Evolutionary conservation across 306 rosid species (phyloP), one percentile per base, ranked within the genome.

Genomic region (Dryas alaskensis): DNA sequence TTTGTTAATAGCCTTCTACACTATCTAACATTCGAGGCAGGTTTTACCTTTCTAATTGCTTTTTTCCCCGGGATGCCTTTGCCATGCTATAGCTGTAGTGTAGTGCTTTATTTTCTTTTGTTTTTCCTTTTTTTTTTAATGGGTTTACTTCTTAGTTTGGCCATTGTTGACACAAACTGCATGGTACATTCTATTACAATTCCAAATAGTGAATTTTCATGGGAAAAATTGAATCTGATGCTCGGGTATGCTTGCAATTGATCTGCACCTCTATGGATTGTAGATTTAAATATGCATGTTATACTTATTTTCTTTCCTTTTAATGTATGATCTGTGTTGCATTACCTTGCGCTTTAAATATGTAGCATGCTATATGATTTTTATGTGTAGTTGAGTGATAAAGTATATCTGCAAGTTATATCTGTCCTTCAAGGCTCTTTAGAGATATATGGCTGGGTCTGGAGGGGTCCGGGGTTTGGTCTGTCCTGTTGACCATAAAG

Each of bases 1-100:
- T 94, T 91, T 84, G 86, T 94, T 72, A 88, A 86, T 69, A 94
- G 95, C 83, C 97, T 94, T 78, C 80, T 94, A 73, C 98, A 94
- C 84, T 91, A 94, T 81, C 87, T 91, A 75, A 94, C 98, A 82
- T 94, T 91, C 83, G 98, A 94, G 97, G 98, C 71, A 82, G 55
- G 90, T 82, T 76, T 82, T 73, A 50, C 63, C 73, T 76, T 81
- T 57, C 44, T 6, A 5, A 5, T 5, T 49, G 16, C 16, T 19
- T 42, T 37, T 54, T 72, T 71, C 45, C 57, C 39, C 16, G 37
- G 31, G 73, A 16, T 3, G 73, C 10, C 47, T 77, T 68, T 62
- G 54, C 53, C 46, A 51, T 61, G 60, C 64, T 19, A 42, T 74
- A 52, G 68, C n/a, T 73, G 76, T 27, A 53, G 12, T 43, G 44